Percentiles rank a stretch among this genome's conserved stretches.
Conservation (phyloP, 768 basidiomycete species). For the Mycena sanguinolenta region DNA sequence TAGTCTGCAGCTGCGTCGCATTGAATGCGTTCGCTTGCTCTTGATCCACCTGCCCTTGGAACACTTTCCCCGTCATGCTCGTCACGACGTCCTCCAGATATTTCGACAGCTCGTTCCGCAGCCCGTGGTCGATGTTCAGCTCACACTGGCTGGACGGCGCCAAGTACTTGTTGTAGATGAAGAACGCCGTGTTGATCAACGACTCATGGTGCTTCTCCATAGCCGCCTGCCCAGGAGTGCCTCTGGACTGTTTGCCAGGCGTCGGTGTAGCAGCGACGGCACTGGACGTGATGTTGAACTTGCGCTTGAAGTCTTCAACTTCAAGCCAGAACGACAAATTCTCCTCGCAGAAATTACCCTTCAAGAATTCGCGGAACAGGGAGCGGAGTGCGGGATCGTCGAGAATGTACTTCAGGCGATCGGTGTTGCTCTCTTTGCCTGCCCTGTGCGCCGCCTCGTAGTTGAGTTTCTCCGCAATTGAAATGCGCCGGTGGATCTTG, state of each 20-base stretch:
- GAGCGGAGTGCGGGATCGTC: conserved; percentile 91
- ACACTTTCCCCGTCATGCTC: conserved; percentile 78
- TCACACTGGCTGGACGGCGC: conserved; percentile 96
- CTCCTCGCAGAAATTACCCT: conserved; percentile 97
- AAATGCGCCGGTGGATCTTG: conserved; percentile 84
- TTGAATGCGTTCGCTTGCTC: conserved; percentile 88
- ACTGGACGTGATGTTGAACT: conserved; percentile 95
- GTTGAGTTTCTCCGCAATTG: conserved; percentile 78
- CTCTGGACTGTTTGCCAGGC: conserved; percentile 54
- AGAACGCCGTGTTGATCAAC: conserved; percentile 93
- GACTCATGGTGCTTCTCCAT: conserved; percentile 99
- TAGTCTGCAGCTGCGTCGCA: conserved; percentile 94
- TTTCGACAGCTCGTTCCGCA: conserved; percentile 93
- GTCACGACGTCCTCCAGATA: conserved; percentile 94
- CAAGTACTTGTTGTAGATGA: conserved; percentile 94
- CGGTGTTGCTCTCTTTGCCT: conserved; percentile 90
- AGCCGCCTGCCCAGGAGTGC: conserved; percentile 82
- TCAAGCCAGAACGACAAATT: conserved; percentile 98
- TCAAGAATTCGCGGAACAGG: conserved; percentile 94
- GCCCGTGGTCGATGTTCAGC: conserved; percentile 97
- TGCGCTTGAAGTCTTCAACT: conserved; percentile 95
- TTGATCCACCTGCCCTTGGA: conserved; percentile 85
- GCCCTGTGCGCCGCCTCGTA: conserved; percentile 68
- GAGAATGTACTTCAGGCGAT: conserved; percentile 90
- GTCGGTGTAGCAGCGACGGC: conserved; percentile 73